Conservation (phyloP, 2,329 filamentous ascomycete species). For the Lasiodiplodia citricola region DNA sequence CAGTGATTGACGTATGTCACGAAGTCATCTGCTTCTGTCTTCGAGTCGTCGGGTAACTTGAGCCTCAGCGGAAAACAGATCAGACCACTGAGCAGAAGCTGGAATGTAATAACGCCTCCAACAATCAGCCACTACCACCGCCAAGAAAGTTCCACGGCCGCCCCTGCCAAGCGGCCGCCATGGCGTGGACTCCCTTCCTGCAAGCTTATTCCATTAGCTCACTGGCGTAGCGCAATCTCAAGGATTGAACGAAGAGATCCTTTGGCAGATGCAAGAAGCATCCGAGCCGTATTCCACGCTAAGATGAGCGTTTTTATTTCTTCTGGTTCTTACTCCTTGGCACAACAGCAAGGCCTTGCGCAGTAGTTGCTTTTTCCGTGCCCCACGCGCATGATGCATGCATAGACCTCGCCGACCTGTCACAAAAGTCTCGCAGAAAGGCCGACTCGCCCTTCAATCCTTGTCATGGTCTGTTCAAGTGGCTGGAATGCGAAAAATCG, state of each 20-base stretch:
- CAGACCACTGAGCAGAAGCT: not conserved
- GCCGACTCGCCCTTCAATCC: not conserved
- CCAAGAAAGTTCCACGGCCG: not conserved
- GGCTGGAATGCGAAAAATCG: not conserved
- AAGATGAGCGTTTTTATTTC: not conserved
- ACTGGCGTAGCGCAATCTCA: not conserved
- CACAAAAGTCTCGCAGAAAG: not conserved
- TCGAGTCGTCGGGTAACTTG: not conserved
- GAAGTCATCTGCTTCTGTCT: too few relatives aligned
- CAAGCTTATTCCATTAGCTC: not conserved
- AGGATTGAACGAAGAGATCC: not conserved
- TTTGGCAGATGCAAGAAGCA: not conserved
- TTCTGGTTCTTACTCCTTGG: not conserved
- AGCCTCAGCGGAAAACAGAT: not conserved
- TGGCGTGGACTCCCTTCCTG: not conserved
- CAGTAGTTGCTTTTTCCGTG: slow-evolving; percentile 4
- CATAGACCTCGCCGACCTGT: not conserved
- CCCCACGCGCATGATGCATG: slow-evolving; percentile 4
- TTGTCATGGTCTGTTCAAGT: not conserved
- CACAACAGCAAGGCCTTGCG: not conserved
- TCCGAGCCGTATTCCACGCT: not conserved
- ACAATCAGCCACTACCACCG: not conserved
- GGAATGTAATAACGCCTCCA: not conserved
- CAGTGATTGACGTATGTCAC: too few relatives aligned
- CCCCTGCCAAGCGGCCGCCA: slow-evolving; percentile 1